Evolutionary conservation across 2,329 filamentous ascomycete genomes (phyloP).

Genomic region (Aspergillus clavatus): DNA sequence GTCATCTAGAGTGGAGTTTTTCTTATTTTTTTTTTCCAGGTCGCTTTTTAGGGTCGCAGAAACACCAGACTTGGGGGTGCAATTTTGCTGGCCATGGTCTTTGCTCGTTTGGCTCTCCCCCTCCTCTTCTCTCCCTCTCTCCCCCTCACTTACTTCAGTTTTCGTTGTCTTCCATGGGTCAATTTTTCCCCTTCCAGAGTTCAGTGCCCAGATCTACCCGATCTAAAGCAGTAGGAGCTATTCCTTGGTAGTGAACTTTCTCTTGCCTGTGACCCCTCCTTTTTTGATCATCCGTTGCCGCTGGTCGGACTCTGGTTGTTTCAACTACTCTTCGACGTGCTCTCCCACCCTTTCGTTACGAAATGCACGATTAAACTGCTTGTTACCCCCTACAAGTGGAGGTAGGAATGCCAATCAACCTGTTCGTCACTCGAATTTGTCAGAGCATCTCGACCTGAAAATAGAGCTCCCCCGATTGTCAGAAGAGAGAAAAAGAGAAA

Average conservation of each 20-base stretch:
- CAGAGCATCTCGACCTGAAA: conserved; percentile 18
- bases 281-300: too few species aligned
- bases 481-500: too few species aligned
- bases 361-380: too few species aligned
- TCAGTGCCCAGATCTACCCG: too few species aligned
- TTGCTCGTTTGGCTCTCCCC: conserved; percentile 11
- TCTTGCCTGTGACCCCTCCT: conserved; percentile 4
- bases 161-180: conserved; percentile 8
- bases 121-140: conserved; percentile 10
- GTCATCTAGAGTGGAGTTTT: conserved; percentile 15
- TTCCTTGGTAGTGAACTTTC: too few species aligned
- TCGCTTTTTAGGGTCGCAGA: conserved; percentile 12
- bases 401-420: neutral
- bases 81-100: conserved; percentile 9
- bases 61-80: conserved; percentile 5
- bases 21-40: too few species aligned
- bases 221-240: too few species aligned
- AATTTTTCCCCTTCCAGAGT: neutral
- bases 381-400: too few species aligned
- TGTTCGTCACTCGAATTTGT: too few species aligned
- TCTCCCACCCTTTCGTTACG: too few species aligned
- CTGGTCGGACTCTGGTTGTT: too few species aligned
- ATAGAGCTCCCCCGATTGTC: conserved; percentile 7
- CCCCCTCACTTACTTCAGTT: conserved; percentile 9
- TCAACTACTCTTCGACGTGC: too few species aligned